Percentiles rank a stretch among this genome's conserved stretches.
phyloP scores from a whole-genome alignment of 192 early-diverging fungal genomes.

The Coemansia sp. region DNA sequence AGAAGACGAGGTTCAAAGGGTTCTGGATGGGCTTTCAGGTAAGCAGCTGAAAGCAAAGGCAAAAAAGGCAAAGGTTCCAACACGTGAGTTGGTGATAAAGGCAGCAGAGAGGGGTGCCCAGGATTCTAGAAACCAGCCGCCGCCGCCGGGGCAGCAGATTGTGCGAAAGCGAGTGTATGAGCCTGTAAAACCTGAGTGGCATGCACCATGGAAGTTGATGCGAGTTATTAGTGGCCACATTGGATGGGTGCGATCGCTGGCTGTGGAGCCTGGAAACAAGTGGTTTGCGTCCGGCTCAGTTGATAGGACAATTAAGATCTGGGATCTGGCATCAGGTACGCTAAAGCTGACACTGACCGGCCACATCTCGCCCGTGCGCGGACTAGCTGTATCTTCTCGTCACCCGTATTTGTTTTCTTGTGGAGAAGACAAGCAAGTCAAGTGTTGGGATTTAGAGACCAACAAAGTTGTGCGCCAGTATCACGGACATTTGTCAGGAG shows the following conservation, averaged over 20 bases:
- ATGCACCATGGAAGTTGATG: constrained; percentile 96
- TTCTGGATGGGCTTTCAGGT: constrained; percentile 36
- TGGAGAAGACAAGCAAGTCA: constrained; percentile 98
- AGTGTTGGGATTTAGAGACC: constrained; percentile 99
- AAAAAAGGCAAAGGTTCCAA: constrained; percentile 35
- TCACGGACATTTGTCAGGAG: constrained; percentile 94
- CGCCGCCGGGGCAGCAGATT: constrained; percentile 41
- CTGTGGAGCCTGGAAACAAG: constrained; percentile 92
- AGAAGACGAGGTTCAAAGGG: constrained; percentile 40
- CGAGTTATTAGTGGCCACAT: constrained; percentile 95
- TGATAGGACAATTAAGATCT: constrained; percentile 98
- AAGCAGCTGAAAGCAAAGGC: constrained; percentile 23
- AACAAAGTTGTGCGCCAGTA: constrained; percentile 99
- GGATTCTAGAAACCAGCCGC: neutral
- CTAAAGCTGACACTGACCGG: constrained; percentile 95
- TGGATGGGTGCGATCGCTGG: constrained; percentile 92
- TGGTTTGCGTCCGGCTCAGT: constrained; percentile 99
- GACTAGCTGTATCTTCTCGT: constrained; percentile 87
- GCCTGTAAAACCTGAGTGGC: constrained; percentile 78
- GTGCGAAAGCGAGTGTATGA: constrained; percentile 53
- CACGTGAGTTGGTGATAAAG: constrained; percentile 29
- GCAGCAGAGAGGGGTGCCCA: constrained; percentile 21
- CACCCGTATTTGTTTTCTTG: constrained; percentile 98
- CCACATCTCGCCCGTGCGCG: constrained; percentile 93
- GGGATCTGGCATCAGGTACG: constrained; percentile 97